phyloP scores from a whole-genome alignment of 2,329 filamentous ascomycete genomes.

The Xenoacremonium recifei region DNA sequence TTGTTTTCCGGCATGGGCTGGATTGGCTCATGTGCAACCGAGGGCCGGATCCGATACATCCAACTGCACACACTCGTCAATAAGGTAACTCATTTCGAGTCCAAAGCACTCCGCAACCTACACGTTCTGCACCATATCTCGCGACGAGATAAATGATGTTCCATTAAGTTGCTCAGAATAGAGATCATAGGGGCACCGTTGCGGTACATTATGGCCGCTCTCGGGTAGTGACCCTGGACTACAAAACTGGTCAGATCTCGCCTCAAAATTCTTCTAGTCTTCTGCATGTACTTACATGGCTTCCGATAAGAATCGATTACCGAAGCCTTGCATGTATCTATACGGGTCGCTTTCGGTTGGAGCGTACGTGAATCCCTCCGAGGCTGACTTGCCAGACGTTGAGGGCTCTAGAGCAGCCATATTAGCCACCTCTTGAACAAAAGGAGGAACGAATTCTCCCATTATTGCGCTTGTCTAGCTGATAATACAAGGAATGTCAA shows the following conservation, averaged over 20 bases:
- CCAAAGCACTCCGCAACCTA: no score
- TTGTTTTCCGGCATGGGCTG: not conserved
- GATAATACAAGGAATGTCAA: no score
- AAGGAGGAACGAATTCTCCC: no score
- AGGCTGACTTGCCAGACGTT: no score
- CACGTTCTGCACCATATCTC: constrained; percentile 29
- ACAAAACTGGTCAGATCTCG: no score
- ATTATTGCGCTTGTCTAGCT: no score
- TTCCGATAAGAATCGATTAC: constrained; percentile 48
- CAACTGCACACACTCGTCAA: no score
- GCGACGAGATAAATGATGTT: constrained; percentile 31
- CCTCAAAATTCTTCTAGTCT: no score
- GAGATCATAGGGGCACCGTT: constrained; percentile 39
- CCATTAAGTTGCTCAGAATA: constrained; percentile 50
- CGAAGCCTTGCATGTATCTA: constrained; percentile 56
- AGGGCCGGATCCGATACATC: constrained; percentile 33
- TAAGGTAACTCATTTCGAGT: no score
- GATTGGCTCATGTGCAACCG: constrained; percentile 28
- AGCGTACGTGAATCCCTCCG: constrained; percentile 17
- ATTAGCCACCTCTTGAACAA: no score
- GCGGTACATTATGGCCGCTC: constrained; percentile 45
- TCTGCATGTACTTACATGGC: no score
- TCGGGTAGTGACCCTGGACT: constrained; percentile 42
- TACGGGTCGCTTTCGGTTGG: constrained; percentile 38
- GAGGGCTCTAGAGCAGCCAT: no score